Conservation (phyloP, 1,139 yeast genomes). For the Williopsis jadinii region DNA sequence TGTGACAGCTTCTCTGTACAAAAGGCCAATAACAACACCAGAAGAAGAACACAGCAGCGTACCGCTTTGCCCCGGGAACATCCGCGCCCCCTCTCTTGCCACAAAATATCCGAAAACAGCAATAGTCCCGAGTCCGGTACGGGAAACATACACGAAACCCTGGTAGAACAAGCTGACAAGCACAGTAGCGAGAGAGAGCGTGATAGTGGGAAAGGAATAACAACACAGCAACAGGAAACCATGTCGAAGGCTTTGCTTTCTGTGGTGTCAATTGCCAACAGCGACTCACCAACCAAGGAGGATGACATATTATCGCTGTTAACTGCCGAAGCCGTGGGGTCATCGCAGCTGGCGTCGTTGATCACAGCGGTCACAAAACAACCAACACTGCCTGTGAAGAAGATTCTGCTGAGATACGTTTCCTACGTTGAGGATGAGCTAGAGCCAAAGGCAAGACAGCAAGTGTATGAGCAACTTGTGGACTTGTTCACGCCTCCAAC, state of each 20-base stretch:
- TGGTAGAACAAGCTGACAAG: no score
- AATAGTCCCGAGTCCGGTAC: no score
- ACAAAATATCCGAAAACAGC: neutral
- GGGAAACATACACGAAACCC: no score
- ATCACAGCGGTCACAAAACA: constrained; percentile 14
- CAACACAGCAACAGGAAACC: neutral
- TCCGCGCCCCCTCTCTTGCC: neutral
- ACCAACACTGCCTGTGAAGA: constrained; percentile 16
- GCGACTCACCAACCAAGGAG: constrained; percentile 9
- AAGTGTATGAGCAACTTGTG: constrained; percentile 8
- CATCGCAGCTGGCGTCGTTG: constrained; percentile 1
- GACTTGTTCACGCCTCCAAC: constrained; percentile 17
- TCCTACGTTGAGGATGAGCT: constrained; percentile 3
- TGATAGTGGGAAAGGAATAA: neutral
- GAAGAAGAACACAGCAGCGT: no score
- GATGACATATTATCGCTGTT: constrained; percentile 9
- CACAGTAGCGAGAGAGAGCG: neutral
- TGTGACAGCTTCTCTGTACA: neutral
- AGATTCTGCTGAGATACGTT: constrained; percentile 9
- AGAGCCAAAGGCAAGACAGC: neutral
- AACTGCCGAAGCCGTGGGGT: constrained; percentile 1
- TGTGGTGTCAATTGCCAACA: constrained; percentile 12
- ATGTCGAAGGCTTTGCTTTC: constrained; percentile 13
- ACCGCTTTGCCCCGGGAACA: no score
- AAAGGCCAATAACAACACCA: no score